These are phyloP conservation scores for Kwoniella shandongensis DNA, from an alignment of 768 basidiomycete genomes.

Conservation along the genomic window DNA sequence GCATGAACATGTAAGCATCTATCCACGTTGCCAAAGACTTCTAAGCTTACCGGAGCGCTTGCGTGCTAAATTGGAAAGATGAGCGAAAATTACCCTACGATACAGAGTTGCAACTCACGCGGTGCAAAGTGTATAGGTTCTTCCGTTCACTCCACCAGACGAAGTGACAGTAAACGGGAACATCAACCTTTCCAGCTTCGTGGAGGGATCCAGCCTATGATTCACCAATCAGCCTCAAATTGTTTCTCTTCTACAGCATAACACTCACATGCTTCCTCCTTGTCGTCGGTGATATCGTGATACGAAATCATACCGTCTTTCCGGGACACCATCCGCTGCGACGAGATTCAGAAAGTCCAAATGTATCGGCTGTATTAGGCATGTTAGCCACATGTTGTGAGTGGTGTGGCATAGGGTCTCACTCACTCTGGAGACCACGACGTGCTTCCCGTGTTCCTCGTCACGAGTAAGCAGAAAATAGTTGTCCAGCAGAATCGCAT, in stretches of 20 bases:
- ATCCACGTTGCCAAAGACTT: background rate
- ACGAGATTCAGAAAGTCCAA: constrained; percentile 39
- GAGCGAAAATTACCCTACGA: background rate
- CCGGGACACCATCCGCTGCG: constrained; percentile 39
- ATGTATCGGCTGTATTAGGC: constrained; percentile 37
- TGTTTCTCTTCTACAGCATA: too few relatives aligned
- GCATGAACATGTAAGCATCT: background rate
- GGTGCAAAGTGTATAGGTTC: constrained; percentile 43
- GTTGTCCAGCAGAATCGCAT: constrained; percentile 46
- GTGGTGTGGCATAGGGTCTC: background rate
- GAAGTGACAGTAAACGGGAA: constrained; percentile 45
- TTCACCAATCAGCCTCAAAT: too few relatives aligned
- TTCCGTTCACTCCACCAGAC: constrained; percentile 15
- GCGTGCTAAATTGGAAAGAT: constrained; percentile 17
- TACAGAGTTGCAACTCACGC: constrained; percentile 17
- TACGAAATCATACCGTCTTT: constrained; percentile 41
- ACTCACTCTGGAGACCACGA: constrained; percentile 45
- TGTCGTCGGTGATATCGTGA: constrained; percentile 14
- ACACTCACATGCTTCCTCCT: constrained; percentile 14
- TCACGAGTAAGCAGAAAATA: constrained; percentile 47
- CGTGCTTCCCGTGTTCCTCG: constrained; percentile 43
- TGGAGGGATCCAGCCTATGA: constrained; percentile 30
- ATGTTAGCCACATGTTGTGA: background rate
- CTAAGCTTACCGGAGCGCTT: constrained; percentile 24
- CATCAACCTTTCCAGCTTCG: constrained; percentile 42